A percentile compares a stretch with the other conserved stretches of the same genome.
Evolutionary conservation across 2,329 filamentous ascomycete species (phyloP).

Genomic region (Fusarium sp.): DNA sequence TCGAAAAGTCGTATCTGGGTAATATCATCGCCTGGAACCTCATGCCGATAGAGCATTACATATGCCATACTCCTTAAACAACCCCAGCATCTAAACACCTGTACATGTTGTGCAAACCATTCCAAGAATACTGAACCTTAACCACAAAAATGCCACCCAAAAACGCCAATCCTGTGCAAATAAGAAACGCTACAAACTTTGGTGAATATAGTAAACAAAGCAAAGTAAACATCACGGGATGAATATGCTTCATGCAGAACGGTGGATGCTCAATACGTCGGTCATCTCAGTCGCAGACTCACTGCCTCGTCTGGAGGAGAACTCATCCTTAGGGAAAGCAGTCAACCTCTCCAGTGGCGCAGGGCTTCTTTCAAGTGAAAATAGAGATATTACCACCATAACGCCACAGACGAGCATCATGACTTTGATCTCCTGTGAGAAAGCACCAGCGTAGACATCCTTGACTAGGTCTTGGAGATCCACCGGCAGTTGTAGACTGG

Average conservation of each 20-base stretch:
- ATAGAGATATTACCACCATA: conserved; percentile 60
- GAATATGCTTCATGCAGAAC: conserved; percentile 27
- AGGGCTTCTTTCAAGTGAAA: conserved; percentile 60
- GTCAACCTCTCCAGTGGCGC: conserved; percentile 52
- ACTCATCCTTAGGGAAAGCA: conserved; percentile 46
- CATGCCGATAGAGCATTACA: background rate
- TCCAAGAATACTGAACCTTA: background rate
- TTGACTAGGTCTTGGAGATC: conserved; percentile 54
- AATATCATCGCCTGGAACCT: background rate
- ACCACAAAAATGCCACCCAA: conserved; percentile 31
- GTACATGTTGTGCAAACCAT: background rate
- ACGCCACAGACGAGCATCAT: conserved; percentile 60
- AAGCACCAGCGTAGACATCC: conserved; percentile 61
- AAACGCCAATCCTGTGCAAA: conserved; percentile 13
- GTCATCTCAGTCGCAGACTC: conserved; percentile 57
- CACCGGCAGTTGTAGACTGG: conserved; percentile 53
- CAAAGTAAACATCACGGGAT: background rate
- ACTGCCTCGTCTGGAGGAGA: conserved; percentile 52
- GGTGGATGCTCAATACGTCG: conserved; percentile 45
- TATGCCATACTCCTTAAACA: background rate
- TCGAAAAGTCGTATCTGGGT: background rate
- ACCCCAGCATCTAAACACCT: background rate
- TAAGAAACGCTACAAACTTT: background rate
- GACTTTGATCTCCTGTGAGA: conserved; percentile 61
- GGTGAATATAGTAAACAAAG: background rate